Conservation (phyloP, 768 basidiomycete genomes). For the Rhizopogon salebrosus region DNA sequence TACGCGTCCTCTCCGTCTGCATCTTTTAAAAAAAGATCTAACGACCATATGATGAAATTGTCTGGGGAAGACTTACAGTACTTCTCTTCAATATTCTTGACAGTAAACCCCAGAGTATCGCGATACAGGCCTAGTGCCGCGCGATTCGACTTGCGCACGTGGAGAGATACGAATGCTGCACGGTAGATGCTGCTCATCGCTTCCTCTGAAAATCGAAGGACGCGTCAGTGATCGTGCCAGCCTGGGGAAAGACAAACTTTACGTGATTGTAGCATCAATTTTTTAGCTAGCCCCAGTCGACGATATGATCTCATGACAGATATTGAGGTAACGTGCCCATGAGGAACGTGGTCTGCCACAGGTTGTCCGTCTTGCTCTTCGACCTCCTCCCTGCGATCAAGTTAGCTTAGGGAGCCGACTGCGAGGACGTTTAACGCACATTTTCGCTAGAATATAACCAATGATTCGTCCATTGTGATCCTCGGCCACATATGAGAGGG, state of each 20-base stretch:
- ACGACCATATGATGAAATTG: not conserved
- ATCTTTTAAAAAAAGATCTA: conserved; percentile 43
- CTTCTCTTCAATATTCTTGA: conserved; percentile 79
- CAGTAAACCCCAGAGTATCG: conserved; percentile 86
- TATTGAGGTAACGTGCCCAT: conserved; percentile 96
- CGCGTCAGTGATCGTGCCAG: conserved; percentile 1
- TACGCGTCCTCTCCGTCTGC: conserved; percentile 95
- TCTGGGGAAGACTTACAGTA: conserved; percentile 71
- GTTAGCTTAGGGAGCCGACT: conserved; percentile 20
- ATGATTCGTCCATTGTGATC: conserved; percentile 86
- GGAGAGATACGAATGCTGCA: conserved; percentile 79
- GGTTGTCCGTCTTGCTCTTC: conserved; percentile 40
- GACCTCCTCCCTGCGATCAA: conserved; percentile 50
- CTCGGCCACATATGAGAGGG: conserved; percentile 89
- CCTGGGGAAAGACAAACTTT: conserved; percentile 25
- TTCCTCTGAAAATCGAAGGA: conserved; percentile 54
- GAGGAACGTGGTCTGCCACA: conserved; percentile 51
- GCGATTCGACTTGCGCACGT: conserved; percentile 93
- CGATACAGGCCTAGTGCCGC: conserved; percentile 86
- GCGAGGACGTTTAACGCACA: conserved; percentile 43
- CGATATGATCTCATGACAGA: conserved; percentile 88
- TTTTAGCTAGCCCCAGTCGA: conserved; percentile 89
- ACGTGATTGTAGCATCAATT: conserved; percentile 93
- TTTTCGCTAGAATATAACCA: conserved; percentile 94
- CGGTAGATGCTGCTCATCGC: conserved; percentile 89